Evolutionary conservation across 306 rosid genomes (phyloP), one percentile per base, ranked within the genome.

Genomic region (Nissolia schottii): DNA sequence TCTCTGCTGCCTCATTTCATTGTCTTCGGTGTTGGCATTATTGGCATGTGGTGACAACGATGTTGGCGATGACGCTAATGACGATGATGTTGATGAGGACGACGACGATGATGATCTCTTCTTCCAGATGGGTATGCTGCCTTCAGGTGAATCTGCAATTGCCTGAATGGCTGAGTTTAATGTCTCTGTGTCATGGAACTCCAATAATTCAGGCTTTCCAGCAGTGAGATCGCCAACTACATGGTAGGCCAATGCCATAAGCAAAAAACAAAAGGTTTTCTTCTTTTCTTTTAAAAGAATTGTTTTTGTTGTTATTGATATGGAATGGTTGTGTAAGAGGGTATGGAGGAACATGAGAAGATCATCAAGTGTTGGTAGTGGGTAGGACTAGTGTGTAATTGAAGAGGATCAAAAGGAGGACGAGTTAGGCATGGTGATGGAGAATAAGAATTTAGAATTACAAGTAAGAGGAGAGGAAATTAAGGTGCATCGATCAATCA

Each of bases 151-250:
- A 40, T 91, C 99, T 34, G 89, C 97, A 2, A 91, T 91, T 5
- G 93, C 95, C 64, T 79, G 67, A 29, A 91, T 91, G 0, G 97
- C 99, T 38, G 90, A 84, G 37, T 86, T 96, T 35, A 95, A 81
- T 48, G 96, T 85, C 84, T 91, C 97, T 11, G 85, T 82, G 31
- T 89, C 99, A 50, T 79, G 77, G 23, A 91, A 92, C 79, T 95
- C 99, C 77, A 62, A 90, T 86, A 91, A 45, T 81, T 95, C 99
- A 1, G 99, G 99, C 81, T 95, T 95, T 75, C 99, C 99, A 67
- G 89, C 96, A 62, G 99, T 95, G 35, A 95, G 91, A 88, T 95
- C 99, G 19, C 93, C 99, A 43, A 95, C 93, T 24, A 89, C 97
- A 22, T 95, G 99, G 67, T 91, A 91, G 84, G 92, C 97, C 53